Evolutionary conservation across 2,329 filamentous ascomycete species (phyloP).

Genomic region (Pyrenophora tritici-repentis): DNA sequence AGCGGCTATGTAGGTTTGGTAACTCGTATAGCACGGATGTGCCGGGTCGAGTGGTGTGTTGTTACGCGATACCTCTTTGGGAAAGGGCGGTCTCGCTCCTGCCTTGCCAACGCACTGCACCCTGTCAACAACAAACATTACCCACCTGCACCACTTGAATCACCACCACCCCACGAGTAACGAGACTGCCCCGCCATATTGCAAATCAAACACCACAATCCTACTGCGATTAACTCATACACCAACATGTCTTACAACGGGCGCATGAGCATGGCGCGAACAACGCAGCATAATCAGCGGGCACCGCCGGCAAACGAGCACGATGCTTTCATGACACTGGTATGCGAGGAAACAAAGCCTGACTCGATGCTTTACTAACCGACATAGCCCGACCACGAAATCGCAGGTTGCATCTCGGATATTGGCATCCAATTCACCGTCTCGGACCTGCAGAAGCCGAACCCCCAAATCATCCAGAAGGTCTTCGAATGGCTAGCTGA

Average conservation of each 20-base stretch:
- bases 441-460: constrained; percentile 89
- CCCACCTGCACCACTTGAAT: constrained; percentile 4
- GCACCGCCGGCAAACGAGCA: constrained; percentile 50
- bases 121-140: constrained; percentile 15
- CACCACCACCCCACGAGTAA: constrained; percentile 3
- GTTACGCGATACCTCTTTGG: constrained; percentile 9
- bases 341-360: constrained; percentile 27
- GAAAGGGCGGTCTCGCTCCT: constrained; percentile 9
- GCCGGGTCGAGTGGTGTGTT: constrained; percentile 11
- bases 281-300: constrained; percentile 48
- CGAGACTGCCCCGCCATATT: background rate
- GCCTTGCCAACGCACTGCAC: constrained; percentile 15
- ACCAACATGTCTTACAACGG: constrained; percentile 54
- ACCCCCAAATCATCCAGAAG: constrained; percentile 91
- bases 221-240: background rate
- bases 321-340: constrained; percentile 58
- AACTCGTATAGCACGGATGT: background rate
- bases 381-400: constrained; percentile 71
- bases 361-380: constrained; percentile 21
- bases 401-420: constrained; percentile 95
- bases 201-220: background rate
- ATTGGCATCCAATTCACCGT: constrained; percentile 89
- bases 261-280: constrained; percentile 57
- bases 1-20: background rate
- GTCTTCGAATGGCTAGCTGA: constrained; percentile 98